phyloP scores from a whole-genome alignment of 140 eudicot species.

The Anethum foeniculum region DNA sequence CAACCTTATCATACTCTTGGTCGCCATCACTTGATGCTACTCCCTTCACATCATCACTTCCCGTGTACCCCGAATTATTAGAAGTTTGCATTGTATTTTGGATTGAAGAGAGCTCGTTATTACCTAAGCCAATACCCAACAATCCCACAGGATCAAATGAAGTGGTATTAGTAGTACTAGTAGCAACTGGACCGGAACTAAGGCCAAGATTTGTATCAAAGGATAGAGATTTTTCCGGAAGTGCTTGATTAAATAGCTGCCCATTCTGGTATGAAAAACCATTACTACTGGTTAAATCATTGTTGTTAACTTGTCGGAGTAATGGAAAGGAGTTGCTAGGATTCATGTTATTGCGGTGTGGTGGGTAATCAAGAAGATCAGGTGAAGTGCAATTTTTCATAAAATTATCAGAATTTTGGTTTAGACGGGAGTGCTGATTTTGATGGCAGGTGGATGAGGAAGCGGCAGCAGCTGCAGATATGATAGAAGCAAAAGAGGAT shows the following conservation, averaged over 20 bases:
- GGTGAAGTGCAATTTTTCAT: slow-evolving; percentile 16
- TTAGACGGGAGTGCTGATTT: neutral
- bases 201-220: slow-evolving; percentile 1
- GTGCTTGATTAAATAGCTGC: neutral
- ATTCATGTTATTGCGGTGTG: slow-evolving; percentile 9
- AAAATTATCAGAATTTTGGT: neutral
- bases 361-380: slow-evolving; percentile 13
- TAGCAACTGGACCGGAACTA: neutral
- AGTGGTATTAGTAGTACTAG: slow-evolving; percentile 1
- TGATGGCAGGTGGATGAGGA: slow-evolving; percentile 10
- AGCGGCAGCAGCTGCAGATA: slow-evolving; percentile 26
- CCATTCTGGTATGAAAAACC: neutral
- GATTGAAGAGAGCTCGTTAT: slow-evolving; percentile 54
- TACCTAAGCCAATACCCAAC: neutral
- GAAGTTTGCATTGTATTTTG: slow-evolving; percentile 24
- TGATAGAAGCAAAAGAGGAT: slow-evolving; percentile 15
- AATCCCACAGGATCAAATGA: neutral
- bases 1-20: slow-evolving; percentile 22
- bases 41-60: slow-evolving; percentile 19
- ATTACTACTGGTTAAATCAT: neutral
- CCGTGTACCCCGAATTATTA: neutral
- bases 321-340: neutral
- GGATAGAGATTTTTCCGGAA: neutral
- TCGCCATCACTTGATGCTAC: slow-evolving; percentile 19
- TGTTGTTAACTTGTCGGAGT: neutral